Conservation (phyloP, 805 yeast species). For the Priceomyces melissophilus region DNA sequence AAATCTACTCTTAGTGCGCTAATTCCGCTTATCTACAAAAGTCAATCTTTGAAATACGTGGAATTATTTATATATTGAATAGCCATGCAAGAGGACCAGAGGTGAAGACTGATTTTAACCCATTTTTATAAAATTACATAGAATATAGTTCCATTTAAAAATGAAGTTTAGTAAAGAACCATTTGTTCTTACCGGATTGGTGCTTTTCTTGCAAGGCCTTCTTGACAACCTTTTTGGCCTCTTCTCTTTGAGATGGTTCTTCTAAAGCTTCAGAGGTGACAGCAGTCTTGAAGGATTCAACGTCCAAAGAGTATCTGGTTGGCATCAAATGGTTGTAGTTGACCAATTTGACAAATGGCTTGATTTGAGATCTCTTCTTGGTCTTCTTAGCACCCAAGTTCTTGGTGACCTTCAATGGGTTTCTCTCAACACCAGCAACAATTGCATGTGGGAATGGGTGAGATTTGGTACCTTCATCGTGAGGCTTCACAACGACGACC, state of each 20-base stretch:
- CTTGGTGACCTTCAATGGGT: conserved; percentile 95
- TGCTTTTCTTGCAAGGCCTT: conserved; percentile 99
- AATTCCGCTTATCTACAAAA: no score
- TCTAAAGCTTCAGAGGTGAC: conserved; percentile 90
- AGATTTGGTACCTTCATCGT: conserved; percentile 97
- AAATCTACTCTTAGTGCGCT: no score
- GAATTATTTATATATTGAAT: conserved; percentile 24
- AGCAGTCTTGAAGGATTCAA: conserved; percentile 88
- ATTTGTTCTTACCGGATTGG: conserved; percentile 98
- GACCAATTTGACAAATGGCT: conserved; percentile 98
- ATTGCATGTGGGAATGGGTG: conserved; percentile 99
- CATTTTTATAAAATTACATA: conserved; percentile 11
- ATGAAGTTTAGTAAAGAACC: conserved; percentile 98
- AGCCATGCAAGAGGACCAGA: conserved; percentile 24
- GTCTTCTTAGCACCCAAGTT: conserved; percentile 92
- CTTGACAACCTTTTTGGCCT: conserved; percentile 98
- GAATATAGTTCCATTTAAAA: conserved; percentile 48
- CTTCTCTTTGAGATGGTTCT: conserved; percentile 98
- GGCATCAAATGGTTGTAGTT: conserved; percentile 99
- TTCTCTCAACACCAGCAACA: conserved; percentile 98
- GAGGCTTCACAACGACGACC: conserved; percentile 98
- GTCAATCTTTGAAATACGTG: conserved; percentile 6
- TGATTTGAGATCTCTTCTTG: conserved; percentile 95
- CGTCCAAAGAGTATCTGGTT: conserved; percentile 98
- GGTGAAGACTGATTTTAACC: conserved; percentile 17